Evolutionary conservation across 768 basidiomycete genomes (phyloP).

Genomic region (Termitomyces sp.): DNA sequence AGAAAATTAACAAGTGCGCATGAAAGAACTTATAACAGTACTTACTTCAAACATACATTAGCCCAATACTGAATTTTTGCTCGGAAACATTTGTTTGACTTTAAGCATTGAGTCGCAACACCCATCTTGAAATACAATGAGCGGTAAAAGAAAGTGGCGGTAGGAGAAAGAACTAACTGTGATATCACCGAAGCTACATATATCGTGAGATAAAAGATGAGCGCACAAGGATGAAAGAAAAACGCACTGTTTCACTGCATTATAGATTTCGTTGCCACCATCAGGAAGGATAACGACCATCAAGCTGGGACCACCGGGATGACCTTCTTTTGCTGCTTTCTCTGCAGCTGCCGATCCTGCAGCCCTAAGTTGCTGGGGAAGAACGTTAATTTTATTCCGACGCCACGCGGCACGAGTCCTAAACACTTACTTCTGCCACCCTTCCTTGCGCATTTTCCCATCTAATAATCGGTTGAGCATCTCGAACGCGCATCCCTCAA

Average conservation of each 20-base stretch:
- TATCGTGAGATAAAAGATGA: slow-evolving; percentile 6
- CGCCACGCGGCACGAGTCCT: background rate
- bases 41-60: slow-evolving; percentile 76
- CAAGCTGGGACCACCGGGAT: slow-evolving; percentile 38
- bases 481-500: slow-evolving; percentile 53
- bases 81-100: slow-evolving; percentile 50
- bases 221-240: background rate
- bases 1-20: background rate
- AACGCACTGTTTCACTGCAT: slow-evolving; percentile 72
- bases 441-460: slow-evolving; percentile 56
- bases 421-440: slow-evolving; percentile 32
- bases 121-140: slow-evolving; percentile 43
- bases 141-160: background rate
- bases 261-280: slow-evolving; percentile 67
- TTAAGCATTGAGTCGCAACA: slow-evolving; percentile 78
- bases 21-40: background rate
- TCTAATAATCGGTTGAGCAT: slow-evolving; percentile 37
- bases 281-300: slow-evolving; percentile 71
- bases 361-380: slow-evolving; percentile 35
- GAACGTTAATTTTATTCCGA: background rate
- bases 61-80: slow-evolving; percentile 78
- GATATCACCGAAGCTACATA: slow-evolving; percentile 49
- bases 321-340: slow-evolving; percentile 28
- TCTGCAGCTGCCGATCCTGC: slow-evolving; percentile 42
- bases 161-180: slow-evolving; percentile 14